phyloP scores from a whole-genome alignment of 345 rosid genomes.

The Firmiana major region DNA sequence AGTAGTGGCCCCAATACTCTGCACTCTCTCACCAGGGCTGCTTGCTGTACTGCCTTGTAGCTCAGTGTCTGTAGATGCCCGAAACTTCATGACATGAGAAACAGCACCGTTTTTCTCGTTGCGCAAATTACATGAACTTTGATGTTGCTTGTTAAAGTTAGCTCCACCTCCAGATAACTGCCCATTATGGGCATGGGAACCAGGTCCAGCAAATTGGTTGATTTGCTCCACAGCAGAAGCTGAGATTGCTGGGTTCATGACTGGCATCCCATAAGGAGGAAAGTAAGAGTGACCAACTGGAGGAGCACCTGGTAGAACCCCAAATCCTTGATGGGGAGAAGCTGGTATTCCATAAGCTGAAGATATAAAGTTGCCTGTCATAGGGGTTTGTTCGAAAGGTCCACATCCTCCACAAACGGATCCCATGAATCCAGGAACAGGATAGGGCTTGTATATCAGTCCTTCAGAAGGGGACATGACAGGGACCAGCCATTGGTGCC shows the following conservation, averaged over 20 bases:
- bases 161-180: conserved; percentile 37
- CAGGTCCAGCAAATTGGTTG: conserved; percentile 35
- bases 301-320: conserved; percentile 38
- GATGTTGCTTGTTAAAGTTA: conserved; percentile 34
- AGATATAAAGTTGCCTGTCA: conserved; percentile 40
- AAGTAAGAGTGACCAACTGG: conserved; percentile 56
- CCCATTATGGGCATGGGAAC: conserved; percentile 26
- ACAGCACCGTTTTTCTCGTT: conserved; percentile 29
- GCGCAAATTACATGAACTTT: conserved; percentile 35
- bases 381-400: conserved; percentile 43
- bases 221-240: conserved; percentile 49
- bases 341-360: conserved; percentile 42
- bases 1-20: conserved; percentile 15
- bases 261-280: conserved; percentile 61
- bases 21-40: conserved; percentile 35
- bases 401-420: conserved; percentile 43
- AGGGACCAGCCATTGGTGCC: conserved; percentile 83
- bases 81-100: conserved; percentile 24
- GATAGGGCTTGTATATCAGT: conserved; percentile 78
- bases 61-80: conserved; percentile 36
- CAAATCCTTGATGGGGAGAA: conserved; percentile 47
- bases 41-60: conserved; percentile 54
- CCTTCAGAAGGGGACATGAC: conserved; percentile 93
- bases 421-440: conserved; percentile 49
- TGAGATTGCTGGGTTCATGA: conserved; percentile 36